Evolutionary conservation across 2,329 filamentous ascomycete genomes (phyloP).

Genomic region (Aureobasidium vineae): DNA sequence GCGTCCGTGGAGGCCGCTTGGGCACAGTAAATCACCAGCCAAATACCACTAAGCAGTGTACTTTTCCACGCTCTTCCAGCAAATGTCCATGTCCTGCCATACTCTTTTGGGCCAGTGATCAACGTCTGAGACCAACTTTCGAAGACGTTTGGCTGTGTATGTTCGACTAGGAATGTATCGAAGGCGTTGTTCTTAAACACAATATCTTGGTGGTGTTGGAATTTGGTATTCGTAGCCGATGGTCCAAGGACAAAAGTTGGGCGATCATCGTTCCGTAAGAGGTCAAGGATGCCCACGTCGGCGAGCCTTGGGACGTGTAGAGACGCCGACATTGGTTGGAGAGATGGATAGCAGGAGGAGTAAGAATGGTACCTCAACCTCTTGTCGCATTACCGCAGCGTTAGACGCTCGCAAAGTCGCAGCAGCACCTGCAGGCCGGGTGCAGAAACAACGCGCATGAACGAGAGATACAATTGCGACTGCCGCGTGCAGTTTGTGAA

Average conservation of each 20-base stretch:
- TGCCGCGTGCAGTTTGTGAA: neutral
- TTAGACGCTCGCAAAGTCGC: neutral
- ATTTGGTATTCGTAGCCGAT: neutral
- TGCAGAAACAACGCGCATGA: neutral
- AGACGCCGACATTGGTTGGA: neutral
- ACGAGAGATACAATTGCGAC: neutral
- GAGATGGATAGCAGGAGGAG: neutral
- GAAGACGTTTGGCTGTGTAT: neutral
- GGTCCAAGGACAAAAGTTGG: constrained; percentile 24
- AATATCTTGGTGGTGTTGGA: neutral
- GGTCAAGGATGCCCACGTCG: constrained; percentile 26
- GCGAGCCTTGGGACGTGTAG: neutral
- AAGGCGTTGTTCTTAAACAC: constrained; percentile 21
- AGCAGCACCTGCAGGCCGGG: neutral
- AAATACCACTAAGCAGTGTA: constrained; percentile 1
- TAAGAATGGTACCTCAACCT: neutral
- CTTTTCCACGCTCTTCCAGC: constrained; percentile 22
- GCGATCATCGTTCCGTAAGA: constrained; percentile 22
- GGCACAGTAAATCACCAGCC: constrained; percentile 25
- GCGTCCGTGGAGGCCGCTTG: neutral
- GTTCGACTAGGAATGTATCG: neutral
- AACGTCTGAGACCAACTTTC: constrained; percentile 6
- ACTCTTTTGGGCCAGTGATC: neutral
- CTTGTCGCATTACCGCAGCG: constrained; percentile 7
- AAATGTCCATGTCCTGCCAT: neutral